A percentile compares a stretch with the other conserved stretches of the same genome.
These are phyloP conservation scores for Mycena chlorophos DNA, from an alignment of 768 basidiomycete species.

Conservation along the genomic window DNA sequence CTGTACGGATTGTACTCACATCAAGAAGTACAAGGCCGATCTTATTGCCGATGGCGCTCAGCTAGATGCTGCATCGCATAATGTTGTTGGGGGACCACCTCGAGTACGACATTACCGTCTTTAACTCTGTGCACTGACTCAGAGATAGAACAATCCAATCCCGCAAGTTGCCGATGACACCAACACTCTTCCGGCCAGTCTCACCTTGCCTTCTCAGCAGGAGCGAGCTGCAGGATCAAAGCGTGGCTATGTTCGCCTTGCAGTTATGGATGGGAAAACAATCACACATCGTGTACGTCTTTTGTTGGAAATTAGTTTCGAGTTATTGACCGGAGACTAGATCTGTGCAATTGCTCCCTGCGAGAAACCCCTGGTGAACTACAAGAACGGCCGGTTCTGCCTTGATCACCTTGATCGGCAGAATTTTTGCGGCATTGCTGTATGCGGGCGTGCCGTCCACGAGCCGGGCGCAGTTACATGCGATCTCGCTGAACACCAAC, in stretches of 20 bases:
- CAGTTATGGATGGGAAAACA: conserved; percentile 36
- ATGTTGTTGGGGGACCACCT: not conserved
- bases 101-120: too few species aligned
- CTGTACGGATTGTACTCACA: conserved; percentile 8
- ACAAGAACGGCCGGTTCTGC: conserved; percentile 33
- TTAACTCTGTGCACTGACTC: not conserved
- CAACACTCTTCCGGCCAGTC: not conserved
- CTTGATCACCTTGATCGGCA: conserved; percentile 18
- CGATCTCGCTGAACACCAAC: conserved; percentile 16
- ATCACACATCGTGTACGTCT: conserved; percentile 27
- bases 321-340: conserved; percentile 5
- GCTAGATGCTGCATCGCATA: not conserved
- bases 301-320: not conserved
- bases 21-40: not conserved
- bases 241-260: conserved; percentile 28
- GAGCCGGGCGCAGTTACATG: conserved; percentile 19
- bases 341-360: conserved; percentile 28
- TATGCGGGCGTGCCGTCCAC: conserved; percentile 18
- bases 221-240: conserved; percentile 3
- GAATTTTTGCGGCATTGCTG: conserved; percentile 27
- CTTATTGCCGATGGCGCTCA: not conserved
- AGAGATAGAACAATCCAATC: not conserved
- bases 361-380: conserved; percentile 26
- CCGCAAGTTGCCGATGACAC: not conserved
- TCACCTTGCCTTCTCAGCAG: conserved; percentile 5